Conservation (phyloP, 805 yeast genomes). For the Candida tallmaniae region DNA sequence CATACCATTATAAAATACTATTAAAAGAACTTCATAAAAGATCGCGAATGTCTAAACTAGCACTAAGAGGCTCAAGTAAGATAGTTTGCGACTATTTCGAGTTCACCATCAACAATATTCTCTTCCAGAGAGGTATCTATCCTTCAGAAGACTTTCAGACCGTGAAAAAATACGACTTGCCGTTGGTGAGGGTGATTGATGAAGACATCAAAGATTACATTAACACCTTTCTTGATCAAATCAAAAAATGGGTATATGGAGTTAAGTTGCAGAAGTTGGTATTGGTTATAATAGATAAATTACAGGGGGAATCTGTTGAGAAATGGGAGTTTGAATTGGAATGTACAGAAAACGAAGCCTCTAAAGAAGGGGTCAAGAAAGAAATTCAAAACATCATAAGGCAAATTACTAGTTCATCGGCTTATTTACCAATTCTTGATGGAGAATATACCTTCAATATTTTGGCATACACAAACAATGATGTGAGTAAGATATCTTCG, state of each 20-base stretch:
- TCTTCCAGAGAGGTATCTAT: constrained; percentile 86
- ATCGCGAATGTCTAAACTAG: constrained; percentile 40
- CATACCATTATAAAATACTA: too few species aligned
- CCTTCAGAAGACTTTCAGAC: constrained; percentile 81
- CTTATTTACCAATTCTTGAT: constrained; percentile 71
- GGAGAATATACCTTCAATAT: constrained; percentile 77
- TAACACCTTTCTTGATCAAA: constrained; percentile 59
- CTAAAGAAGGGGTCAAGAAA: constrained; percentile 50
- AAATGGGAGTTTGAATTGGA: constrained; percentile 81
- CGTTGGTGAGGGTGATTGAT: constrained; percentile 65
- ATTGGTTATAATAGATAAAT: constrained; percentile 67
- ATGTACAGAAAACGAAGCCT: constrained; percentile 8
- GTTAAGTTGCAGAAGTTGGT: constrained; percentile 66
- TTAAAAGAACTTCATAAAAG: too few species aligned
- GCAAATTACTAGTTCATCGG: constrained; percentile 83
- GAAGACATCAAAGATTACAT: constrained; percentile 73
- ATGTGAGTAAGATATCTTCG: constrained; percentile 53
- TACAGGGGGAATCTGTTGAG: constrained; percentile 65
- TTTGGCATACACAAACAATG: constrained; percentile 72
- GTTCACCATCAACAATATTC: constrained; percentile 71
- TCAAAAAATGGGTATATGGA: constrained; percentile 66
- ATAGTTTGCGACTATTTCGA: constrained; percentile 81
- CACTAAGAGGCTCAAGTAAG: constrained; percentile 74
- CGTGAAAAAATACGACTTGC: constrained; percentile 75
- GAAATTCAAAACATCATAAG: constrained; percentile 85